Evolutionary conservation across 345 rosid genomes (phyloP).

Genomic region (Dimocarpus longan): DNA sequence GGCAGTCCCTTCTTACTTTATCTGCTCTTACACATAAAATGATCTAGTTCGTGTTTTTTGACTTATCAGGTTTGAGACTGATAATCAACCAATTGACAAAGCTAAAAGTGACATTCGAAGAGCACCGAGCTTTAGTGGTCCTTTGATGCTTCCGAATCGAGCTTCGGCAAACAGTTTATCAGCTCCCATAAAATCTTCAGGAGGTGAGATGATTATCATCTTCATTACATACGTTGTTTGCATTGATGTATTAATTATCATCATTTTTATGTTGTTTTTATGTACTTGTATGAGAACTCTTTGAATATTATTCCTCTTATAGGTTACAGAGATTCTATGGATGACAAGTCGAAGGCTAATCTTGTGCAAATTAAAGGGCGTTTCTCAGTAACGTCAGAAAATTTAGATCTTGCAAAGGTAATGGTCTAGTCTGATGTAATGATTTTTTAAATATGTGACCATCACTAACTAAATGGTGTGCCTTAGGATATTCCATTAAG

Average conservation of each 20-base stretch:
- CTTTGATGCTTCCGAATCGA: constrained; percentile 86
- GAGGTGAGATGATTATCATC: constrained; percentile 54
- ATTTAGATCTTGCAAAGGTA: constrained; percentile 93
- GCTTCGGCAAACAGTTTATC: constrained; percentile 99
- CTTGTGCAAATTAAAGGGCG: constrained; percentile 96
- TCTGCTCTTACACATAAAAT: constrained; percentile 14
- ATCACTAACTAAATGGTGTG: constrained; percentile 52
- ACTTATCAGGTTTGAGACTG: constrained; percentile 64
- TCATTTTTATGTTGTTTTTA: not conserved
- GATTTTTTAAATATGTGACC: constrained; percentile 19
- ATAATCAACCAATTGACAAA: constrained; percentile 48
- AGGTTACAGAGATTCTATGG: constrained; percentile 94
- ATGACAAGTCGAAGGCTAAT: constrained; percentile 89
- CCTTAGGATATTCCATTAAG: constrained; percentile 86
- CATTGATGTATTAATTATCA: not conserved
- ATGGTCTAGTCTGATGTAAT: constrained; percentile 25
- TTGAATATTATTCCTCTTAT: constrained; percentile 23
- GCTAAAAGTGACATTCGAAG: constrained; percentile 50
- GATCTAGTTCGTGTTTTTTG: constrained; percentile 11
- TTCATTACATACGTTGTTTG: constrained; percentile 7
- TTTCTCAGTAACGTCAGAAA: constrained; percentile 98
- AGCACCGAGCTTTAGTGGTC: constrained; percentile 97
- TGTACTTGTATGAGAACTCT: not conserved
- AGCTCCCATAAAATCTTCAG: constrained; percentile 94
- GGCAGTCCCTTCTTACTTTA: not conserved